Evolutionary conservation across 116 monocot genomes (phyloP), one percentile per base, ranked within the genome.

Genomic region (Thalassia testudinum): DNA sequence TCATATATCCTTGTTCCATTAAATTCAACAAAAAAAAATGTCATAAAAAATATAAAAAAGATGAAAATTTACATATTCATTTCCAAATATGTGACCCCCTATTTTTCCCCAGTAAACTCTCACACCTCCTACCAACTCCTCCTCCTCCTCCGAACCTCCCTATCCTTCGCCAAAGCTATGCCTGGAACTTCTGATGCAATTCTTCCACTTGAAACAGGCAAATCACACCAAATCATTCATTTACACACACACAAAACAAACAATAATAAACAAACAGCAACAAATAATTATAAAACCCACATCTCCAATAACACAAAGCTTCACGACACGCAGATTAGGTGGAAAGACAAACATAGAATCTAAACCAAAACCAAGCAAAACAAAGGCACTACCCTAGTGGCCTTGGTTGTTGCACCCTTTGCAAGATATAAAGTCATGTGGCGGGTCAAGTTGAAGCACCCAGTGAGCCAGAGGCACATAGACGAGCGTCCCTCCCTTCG

Each of bases 371-470:
- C 11, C 12, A 64, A 10, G 13, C 17, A 37, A 19, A 18, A 29
- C 8, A 16, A 21, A 15, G 17, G 10, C 7, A 4, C 44, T n/a
- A 83, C 83, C 78, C 78, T 68, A 11, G 75, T 68, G 30, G 78
- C 83, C 58, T 61, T 78, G 57, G 84, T 83, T 37, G 77, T 70
- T 1, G 90, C 90, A 19, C 70, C 90, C 42, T 75, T 60, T 28
- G 75, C 84, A 61, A 90, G 84, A 57, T 65, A 90, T 26, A 84
- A 64, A 0, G 90, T 90, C 90, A 90, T 90, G 60, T 73, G 76
- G 58, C 90, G 80, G 10, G 80, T 90, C 59, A 90, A 80, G 44
- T 90, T 84, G 64, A 90, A 80, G 49, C 54, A 90, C 77, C 80
- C 80, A 90, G n/a, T 74, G 62, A 0, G 84, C 90, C 1, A 55